Evolutionary conservation across 495 filamentous ascomycete species (phyloP).

Genomic region (Amniculicola lignicola): DNA sequence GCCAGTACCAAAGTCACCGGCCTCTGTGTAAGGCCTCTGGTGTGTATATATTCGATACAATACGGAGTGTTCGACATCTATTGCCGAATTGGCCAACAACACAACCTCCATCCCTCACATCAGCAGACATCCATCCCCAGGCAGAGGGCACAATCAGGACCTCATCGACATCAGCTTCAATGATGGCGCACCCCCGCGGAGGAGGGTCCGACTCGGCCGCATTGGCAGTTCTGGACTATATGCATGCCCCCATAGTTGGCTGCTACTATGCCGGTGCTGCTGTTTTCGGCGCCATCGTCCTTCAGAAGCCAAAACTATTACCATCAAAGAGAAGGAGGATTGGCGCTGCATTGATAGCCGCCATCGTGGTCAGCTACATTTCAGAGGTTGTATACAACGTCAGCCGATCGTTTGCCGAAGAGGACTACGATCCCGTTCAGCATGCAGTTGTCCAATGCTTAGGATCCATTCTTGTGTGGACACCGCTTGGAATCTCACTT

Average conservation of each 20-base stretch:
- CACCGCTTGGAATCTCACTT: slow-evolving; percentile 1
- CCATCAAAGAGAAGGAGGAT: slow-evolving; percentile 5
- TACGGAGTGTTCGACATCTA: too few relatives aligned
- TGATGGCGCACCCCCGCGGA: background rate
- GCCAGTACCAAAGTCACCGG: too few relatives aligned
- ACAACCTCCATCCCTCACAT: too few relatives aligned
- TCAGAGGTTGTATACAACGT: slow-evolving; percentile 20
- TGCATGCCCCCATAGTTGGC: slow-evolving; percentile 18
- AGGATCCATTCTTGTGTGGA: slow-evolving; percentile 19
- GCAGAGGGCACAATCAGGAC: too few relatives aligned
- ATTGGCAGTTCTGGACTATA: slow-evolving; percentile 15
- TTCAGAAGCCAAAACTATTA: slow-evolving; percentile 19
- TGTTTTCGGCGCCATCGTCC: slow-evolving; percentile 6
- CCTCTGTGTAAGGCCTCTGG: too few relatives aligned
- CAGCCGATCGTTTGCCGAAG: slow-evolving; percentile 8
- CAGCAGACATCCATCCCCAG: too few relatives aligned
- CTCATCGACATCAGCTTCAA: too few relatives aligned
- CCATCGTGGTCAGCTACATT: slow-evolving; percentile 2
- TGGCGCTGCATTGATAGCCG: background rate
- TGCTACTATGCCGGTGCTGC: slow-evolving; percentile 13
- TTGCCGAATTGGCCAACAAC: too few relatives aligned
- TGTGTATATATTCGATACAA: too few relatives aligned
- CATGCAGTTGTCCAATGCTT: slow-evolving; percentile 21
- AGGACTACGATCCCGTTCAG: slow-evolving; percentile 6
- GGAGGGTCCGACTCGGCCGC: background rate